Conservation (phyloP, 2,329 filamentous ascomycete species). For the Metarhizium sp. region DNA sequence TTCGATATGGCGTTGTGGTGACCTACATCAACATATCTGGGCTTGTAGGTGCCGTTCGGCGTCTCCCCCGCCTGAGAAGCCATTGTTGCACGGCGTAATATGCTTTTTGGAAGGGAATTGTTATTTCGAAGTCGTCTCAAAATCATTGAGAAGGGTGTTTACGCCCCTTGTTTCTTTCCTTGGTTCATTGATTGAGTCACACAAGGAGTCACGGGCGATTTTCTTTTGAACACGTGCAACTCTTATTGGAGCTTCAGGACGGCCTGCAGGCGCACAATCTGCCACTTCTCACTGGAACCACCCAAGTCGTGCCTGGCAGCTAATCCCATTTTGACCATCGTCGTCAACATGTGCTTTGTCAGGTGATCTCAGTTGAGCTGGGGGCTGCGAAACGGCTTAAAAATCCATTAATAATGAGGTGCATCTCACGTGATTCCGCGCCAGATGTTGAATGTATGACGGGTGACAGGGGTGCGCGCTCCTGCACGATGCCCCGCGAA, state of each 20-base stretch:
- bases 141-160: conserved; percentile 1
- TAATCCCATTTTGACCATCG: not conserved
- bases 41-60: conserved; percentile 19
- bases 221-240: not conserved
- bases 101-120: not conserved
- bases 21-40: conserved; percentile 54
- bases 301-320: not conserved
- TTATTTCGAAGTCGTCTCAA: not conserved
- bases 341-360: not conserved
- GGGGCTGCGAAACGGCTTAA: no score
- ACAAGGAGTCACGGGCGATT: not conserved
- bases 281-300: no score
- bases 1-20: not conserved
- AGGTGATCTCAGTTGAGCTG: not conserved
- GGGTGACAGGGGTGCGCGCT: conserved; percentile 1
- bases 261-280: no score
- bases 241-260: not conserved
- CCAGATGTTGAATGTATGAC: not conserved
- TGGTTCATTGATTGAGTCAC: not conserved
- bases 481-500: conserved; percentile 2
- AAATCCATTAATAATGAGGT: conserved; percentile 5
- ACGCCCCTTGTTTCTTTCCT: not conserved
- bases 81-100: conserved; percentile 14
- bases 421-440: conserved; percentile 14
- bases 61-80: conserved; percentile 12